Evolutionary conservation across 768 basidiomycete genomes (phyloP), one percentile per base, ranked within the genome.

Genomic region (Cystofilobasidium capitatum): DNA sequence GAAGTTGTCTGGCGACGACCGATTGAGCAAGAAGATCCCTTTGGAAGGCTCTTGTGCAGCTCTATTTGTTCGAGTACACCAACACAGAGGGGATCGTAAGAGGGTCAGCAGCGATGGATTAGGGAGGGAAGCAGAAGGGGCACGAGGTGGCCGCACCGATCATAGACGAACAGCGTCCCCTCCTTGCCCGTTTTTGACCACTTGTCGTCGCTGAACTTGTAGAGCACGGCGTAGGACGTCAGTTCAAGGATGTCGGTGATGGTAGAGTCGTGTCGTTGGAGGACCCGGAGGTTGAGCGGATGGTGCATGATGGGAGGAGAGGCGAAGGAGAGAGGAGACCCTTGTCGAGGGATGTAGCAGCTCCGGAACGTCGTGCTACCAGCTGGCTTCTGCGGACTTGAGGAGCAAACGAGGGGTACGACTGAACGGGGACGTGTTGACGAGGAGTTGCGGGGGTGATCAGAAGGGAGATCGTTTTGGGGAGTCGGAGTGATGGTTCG

Each of bases 181-280:
- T 73, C 72, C 20, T 71, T 68, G 24, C 72, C 72, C 54, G 69
- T 65, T 61, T 73, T 73, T 22, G 66, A 69, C 72, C 72, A 73
- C 5, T 45, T 60, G 13, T 61, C 65, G 24, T 58, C 64, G 36
- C 26, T n/a, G 55, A 55, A 61, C 31, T 62, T 45, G 58, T 73
- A 73, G 12, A 71, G 65, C 9, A 71, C 71, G 31, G 69, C 72
- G 67, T 73, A 70, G 36, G 66, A 69, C 14, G 71, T 70, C 22
- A 62, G 66, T 14, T 64, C 71, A 55, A 71, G 20, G 44, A 71
- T 73, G 17, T 47, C 44, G 5, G 39, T 45, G 67, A 73, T 71
- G 26, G 66, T 35, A 0, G 65, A 62, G 49, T 73, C 72, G 39
- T 63, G 68, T 5, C 72, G 71, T 40, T 70, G 69, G 7, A 73